Percentiles rank a stretch among this genome's conserved stretches.
These are phyloP conservation scores for Cystobasidium tubakii DNA, from an alignment of 768 basidiomycete species.

Conservation along the genomic window DNA sequence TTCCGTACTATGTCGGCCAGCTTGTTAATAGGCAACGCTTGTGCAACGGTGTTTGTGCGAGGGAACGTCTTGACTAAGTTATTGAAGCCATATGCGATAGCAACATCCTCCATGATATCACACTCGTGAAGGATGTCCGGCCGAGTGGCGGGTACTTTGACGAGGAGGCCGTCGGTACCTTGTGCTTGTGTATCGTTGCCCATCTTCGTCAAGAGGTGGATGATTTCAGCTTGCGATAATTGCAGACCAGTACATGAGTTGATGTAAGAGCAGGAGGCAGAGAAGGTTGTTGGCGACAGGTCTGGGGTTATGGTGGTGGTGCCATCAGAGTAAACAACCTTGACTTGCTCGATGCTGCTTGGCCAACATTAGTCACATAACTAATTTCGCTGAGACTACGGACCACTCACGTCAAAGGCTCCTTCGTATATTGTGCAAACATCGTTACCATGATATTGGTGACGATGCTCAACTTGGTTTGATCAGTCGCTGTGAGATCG, in stretches of 20 bases:
- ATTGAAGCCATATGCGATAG: constrained; percentile 97
- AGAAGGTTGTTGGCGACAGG: constrained; percentile 64
- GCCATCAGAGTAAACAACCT: constrained; percentile 56
- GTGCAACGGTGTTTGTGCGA: constrained; percentile 85
- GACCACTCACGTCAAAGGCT: constrained; percentile 75
- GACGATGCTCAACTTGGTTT: constrained; percentile 92
- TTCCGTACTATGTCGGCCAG: constrained; percentile 77
- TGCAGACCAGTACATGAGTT: constrained; percentile 89
- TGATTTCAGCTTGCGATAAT: constrained; percentile 62
- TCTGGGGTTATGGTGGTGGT: constrained; percentile 75
- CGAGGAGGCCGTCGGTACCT: constrained; percentile 60
- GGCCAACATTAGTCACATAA: neutral
- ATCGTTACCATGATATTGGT: constrained; percentile 91
- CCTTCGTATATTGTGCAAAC: constrained; percentile 93
- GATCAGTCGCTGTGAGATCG: constrained; percentile 92
- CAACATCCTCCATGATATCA: constrained; percentile 96
- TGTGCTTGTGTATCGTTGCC: constrained; percentile 49
- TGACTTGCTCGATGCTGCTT: constrained; percentile 83
- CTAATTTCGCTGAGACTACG: neutral
- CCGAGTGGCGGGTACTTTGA: constrained; percentile 84
- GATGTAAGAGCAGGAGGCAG: constrained; percentile 79
- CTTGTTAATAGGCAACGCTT: constrained; percentile 81
- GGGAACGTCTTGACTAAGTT: constrained; percentile 90
- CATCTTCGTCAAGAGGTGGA: constrained; percentile 75
- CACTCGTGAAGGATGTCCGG: constrained; percentile 98